These are phyloP conservation scores for Solanum chacoense DNA, from an alignment of 305 asterid species.

Conservation along the genomic window DNA sequence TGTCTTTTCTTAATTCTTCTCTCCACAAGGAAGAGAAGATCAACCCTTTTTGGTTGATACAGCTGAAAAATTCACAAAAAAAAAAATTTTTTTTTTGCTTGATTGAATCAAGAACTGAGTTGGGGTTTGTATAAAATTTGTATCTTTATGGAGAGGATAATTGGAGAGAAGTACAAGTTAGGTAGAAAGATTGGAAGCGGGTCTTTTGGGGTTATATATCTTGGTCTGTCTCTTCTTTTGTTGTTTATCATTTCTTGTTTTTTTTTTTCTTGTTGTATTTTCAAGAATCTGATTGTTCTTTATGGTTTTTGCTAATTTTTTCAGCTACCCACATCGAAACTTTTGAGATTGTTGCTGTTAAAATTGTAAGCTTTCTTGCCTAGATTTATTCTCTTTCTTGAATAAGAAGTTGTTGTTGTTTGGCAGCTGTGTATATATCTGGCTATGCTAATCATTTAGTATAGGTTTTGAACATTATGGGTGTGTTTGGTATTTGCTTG, in stretches of 20 bases:
- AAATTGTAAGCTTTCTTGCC: constrained; percentile 54
- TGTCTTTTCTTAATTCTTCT: background rate
- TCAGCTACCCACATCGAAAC: constrained; percentile 91
- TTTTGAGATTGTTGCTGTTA: constrained; percentile 85
- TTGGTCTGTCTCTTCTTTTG: constrained; percentile 6
- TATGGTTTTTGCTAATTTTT: background rate
- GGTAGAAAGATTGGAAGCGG: constrained; percentile 31
- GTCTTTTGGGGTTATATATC: constrained; percentile 24
- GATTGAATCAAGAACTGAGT: background rate
- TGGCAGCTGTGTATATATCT: background rate
- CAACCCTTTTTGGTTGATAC: background rate
- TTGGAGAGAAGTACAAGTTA: constrained; percentile 24
- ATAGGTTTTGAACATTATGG: background rate
- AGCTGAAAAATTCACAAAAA: background rate
- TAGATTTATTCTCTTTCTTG: background rate
- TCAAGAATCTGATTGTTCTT: background rate
- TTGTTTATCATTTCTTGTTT: background rate
- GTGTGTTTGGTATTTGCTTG: background rate
- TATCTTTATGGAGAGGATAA: constrained; percentile 18
- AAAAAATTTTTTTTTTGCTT: background rate
- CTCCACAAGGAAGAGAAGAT: background rate
- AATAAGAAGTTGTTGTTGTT: background rate
- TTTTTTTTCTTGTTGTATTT: background rate
- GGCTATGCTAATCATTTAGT: background rate
- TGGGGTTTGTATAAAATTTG: background rate